Percentiles rank a stretch among this genome's conserved stretches.
phyloP scores from a whole-genome alignment of 129 eudicot species.

The Chrysanthemum makinoi region DNA sequence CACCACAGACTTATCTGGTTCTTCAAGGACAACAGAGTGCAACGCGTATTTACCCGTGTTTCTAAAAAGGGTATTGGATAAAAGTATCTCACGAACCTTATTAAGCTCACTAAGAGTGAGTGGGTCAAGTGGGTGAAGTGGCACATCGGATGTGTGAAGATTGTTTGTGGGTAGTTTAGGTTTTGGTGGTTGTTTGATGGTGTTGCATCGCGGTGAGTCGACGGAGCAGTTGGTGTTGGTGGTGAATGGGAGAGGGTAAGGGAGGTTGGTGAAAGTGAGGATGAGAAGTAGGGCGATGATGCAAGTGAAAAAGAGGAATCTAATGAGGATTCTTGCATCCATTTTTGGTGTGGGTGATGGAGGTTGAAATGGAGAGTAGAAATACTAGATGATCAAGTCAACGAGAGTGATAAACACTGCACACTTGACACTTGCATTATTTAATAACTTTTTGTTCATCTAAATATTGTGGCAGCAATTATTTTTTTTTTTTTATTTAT shows the following conservation, averaged over 20 bases:
- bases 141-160: slow-evolving; percentile 58
- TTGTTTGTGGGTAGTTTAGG: slow-evolving; percentile 31
- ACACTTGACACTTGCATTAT: too few relatives aligned
- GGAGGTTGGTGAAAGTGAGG: slow-evolving; percentile 46
- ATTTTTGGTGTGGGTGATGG: slow-evolving; percentile 26
- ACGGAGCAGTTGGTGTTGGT: slow-evolving; percentile 30
- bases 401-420: background rate
- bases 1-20: slow-evolving; percentile 63
- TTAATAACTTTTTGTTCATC: too few relatives aligned
- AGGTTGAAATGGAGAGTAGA: slow-evolving; percentile 5
- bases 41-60: slow-evolving; percentile 44
- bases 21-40: slow-evolving; percentile 74
- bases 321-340: slow-evolving; percentile 54
- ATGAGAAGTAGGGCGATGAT: slow-evolving; percentile 42
- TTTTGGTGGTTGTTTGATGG: slow-evolving; percentile 32
- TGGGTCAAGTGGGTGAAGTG: slow-evolving; percentile 95
- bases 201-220: slow-evolving; percentile 39
- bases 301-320: slow-evolving; percentile 46
- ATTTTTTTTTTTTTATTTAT: too few relatives aligned
- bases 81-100: slow-evolving; percentile 39
- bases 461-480: too few relatives aligned
- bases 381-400: background rate
- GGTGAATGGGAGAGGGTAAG: slow-evolving; percentile 7
- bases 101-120: slow-evolving; percentile 70
- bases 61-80: slow-evolving; percentile 45